Evolutionary conservation across 169 alveolate genomes (phyloP), one percentile per base, ranked within the genome.

Genomic region (Cryptosporidium tyzzeri): DNA sequence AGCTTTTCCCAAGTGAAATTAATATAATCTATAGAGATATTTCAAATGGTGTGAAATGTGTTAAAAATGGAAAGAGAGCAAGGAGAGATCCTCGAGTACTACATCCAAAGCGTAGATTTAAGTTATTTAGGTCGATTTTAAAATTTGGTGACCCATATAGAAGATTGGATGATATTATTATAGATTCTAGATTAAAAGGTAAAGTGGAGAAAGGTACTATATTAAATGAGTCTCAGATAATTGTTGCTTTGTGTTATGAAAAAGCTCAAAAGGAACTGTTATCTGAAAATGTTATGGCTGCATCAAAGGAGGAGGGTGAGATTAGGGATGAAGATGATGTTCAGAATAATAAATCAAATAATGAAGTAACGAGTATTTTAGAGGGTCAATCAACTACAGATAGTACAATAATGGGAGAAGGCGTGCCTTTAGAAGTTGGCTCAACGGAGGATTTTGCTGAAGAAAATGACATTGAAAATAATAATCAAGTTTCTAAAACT

Each of bases 111-210:
- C 96, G 94, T 61, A 92, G 94, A 31, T 91, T 95, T 59, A 93
- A 94, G 84, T 80, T 95, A 18, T 95, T 94, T 80, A 84, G 97
- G 62, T 92, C 96, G 2, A 67, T 95, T 33, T 62, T 93, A 41
- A 95, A 95, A 70, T 95, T 91, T 71, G 97, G 97, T 9, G 96
- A 91, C 26, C 97, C 97, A 23, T 91, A 84, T 58, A 85, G 94
- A 86, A 93, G 97, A 55, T 84, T 95, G 65, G 94, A 94, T 70
- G 97, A 95, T 50, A 95, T 95, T 39, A 93, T 89, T 39, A 86
- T 86, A 10, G 97, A 95, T 69, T 59, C 96, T 12, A 94, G 95
- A 67, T 91, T 95, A 39, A 86, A 85, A 69, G 93, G 93, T 21
- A 62, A 44, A 50, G 96, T 93, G 0, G 95, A 94, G 35, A 89